phyloP scores from a whole-genome alignment of 306 rosid species.

The Purshia tridentata region DNA sequence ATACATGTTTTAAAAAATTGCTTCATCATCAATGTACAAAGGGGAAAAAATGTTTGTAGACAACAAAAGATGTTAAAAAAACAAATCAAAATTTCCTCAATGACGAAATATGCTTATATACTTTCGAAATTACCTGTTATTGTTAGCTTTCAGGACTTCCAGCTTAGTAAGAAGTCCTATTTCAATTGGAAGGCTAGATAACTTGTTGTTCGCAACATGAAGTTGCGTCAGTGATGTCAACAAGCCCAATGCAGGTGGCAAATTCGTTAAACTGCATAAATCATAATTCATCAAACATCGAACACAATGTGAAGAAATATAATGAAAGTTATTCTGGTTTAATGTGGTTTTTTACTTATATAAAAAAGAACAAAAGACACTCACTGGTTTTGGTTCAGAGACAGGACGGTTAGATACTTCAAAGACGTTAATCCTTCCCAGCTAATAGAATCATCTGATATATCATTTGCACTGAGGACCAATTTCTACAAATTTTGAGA shows the following conservation, averaged over 20 bases:
- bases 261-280: slow-evolving; percentile 55
- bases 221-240: slow-evolving; percentile 67
- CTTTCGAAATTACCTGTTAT: slow-evolving; percentile 58
- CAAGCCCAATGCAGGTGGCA: slow-evolving; percentile 64
- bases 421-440: slow-evolving; percentile 69
- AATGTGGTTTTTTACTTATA: not conserved
- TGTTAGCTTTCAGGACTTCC: slow-evolving; percentile 67
- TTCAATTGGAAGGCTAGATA: slow-evolving; percentile 68
- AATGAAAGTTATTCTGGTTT: not conserved
- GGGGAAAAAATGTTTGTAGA: not conserved
- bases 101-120: too few relatives aligned
- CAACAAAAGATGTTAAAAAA: not conserved
- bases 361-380: slow-evolving; percentile 28
- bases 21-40: not conserved
- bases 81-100: too few relatives aligned
- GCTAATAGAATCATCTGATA: slow-evolving; percentile 51
- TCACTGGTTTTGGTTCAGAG: slow-evolving; percentile 78
- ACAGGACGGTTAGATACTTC: slow-evolving; percentile 57
- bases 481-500: slow-evolving; percentile 56
- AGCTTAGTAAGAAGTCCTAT: slow-evolving; percentile 56
- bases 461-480: slow-evolving; percentile 51
- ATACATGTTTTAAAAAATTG: not conserved
- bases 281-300: not conserved
- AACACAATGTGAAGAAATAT: not conserved
- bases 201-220: slow-evolving; percentile 63